phyloP scores from a whole-genome alignment of 1,139 yeast genomes.

The Magnusiomyces starmeri region DNA sequence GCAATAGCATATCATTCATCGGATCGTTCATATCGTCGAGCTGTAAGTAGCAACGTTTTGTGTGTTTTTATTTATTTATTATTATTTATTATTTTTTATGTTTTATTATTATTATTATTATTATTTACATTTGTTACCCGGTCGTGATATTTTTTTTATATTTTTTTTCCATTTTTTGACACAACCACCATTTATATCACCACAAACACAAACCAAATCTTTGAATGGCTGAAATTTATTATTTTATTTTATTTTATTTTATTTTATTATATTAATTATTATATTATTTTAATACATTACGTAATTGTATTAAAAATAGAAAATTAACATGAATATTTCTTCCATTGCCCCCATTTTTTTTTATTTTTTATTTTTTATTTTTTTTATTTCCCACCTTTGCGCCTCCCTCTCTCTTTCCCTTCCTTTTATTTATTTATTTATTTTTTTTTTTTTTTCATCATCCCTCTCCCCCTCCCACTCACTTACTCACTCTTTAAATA shows the following conservation, averaged over 20 bases:
- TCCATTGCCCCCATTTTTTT: too few relatives aligned
- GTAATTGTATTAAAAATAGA: too few relatives aligned
- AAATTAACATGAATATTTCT: not conserved
- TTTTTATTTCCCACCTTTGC: not conserved
- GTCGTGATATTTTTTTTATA: not conserved
- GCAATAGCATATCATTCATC: not conserved
- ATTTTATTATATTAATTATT: too few relatives aligned
- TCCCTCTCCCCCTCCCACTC: not conserved
- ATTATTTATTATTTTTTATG: not conserved
- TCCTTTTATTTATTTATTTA: too few relatives aligned
- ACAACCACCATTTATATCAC: too few relatives aligned
- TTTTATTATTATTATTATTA: not conserved
- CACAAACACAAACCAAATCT: too few relatives aligned
- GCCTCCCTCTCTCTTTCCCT: not conserved
- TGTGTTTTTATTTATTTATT: not conserved
- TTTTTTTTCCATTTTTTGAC: not conserved
- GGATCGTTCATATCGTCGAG: conserved; percentile 4
- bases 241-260: too few relatives aligned
- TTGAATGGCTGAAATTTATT: too few relatives aligned
- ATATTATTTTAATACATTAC: too few relatives aligned
- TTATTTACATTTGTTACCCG: not conserved
- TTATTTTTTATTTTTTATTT: too few relatives aligned
- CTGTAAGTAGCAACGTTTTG: not conserved
- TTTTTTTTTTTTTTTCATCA: too few relatives aligned
- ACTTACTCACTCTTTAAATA: not conserved